Evolutionary conservation across 148 eudicot genomes (phyloP), one percentile per base, ranked within the genome.

Genomic region (Heliosperma pusillum): DNA sequence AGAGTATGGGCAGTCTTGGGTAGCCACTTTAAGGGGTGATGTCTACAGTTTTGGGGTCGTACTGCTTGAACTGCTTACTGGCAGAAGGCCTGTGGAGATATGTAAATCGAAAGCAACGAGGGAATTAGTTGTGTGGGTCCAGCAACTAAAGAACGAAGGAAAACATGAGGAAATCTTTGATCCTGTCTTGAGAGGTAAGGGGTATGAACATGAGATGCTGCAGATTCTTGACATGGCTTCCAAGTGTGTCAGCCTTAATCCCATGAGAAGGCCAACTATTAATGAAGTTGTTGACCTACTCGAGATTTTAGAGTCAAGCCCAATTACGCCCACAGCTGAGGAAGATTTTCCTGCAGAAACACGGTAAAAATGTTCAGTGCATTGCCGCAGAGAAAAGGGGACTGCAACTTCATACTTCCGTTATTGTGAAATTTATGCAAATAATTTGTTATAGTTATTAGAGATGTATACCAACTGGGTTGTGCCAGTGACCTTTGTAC

Each of bases 41-140:
- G 79, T 93, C 33, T 93, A 93, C 77, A 93, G 98, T 82, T 93
- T 93, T 77, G 97, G 98, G 64, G 88, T 93, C 66, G 93, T 93
- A 15, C 81, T 93, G 83, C 93, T 93, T 53, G 98, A 93, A 80
- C 80, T 93, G 20, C 87, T 93, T 25, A 91, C 97, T 1, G 92
- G 98, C 10, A 89, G 80, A 80, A 87, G 98, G 68, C 91, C 98
- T n/a, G 79, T 93, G 74, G 97, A 91, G 78, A 78, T 91, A 50
- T 86, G 84, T 83, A 88, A 83, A 79, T 87, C 91, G 27, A 93
- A 84, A 75, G 27, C 82, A 66, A 85, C 95, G 7, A 88, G 93
- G 73, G 97, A 89, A 81, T 66, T 93, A 79, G 95, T 93, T 74
- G 87, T 71, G 4, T 93, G 98, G 98, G 95, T 89, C 64, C 87